These are phyloP conservation scores for Marsdenia floribunda DNA, from an alignment of 257 asterid genomes.

Conservation along the genomic window DNA sequence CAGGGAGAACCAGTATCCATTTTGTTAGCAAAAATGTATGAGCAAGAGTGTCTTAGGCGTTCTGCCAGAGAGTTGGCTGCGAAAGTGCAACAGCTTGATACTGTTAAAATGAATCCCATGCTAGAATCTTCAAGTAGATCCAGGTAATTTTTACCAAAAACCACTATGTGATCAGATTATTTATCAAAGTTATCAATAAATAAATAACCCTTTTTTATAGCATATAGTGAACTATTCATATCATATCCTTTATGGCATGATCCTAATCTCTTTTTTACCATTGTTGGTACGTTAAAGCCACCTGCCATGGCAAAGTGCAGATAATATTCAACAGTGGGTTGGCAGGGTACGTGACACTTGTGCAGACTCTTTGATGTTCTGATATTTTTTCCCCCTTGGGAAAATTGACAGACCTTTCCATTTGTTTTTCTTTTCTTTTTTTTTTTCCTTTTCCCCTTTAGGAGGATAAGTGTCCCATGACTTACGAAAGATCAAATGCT, in stretches of 20 bases:
- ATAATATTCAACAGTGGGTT: slow-evolving; percentile 3
- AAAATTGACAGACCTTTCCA: too few relatives aligned
- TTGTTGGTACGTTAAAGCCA: background rate
- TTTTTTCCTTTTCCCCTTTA: background rate
- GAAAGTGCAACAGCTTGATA: slow-evolving; percentile 7
- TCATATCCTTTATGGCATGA: background rate
- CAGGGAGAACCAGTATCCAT: background rate
- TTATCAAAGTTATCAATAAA: background rate
- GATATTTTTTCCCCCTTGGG: background rate
- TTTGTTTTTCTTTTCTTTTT: too few relatives aligned
- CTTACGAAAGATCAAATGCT: background rate
- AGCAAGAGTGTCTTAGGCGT: slow-evolving; percentile 3
- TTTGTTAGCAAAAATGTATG: background rate
- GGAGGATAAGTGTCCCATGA: slow-evolving; percentile 1
- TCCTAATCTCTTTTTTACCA: background rate
- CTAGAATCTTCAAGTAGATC: slow-evolving; percentile 4
- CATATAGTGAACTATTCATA: too few relatives aligned
- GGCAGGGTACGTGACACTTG: background rate
- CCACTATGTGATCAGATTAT: background rate
- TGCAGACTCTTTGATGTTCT: background rate
- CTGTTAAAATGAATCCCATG: background rate
- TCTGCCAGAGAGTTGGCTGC: background rate
- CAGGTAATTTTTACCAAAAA: background rate
- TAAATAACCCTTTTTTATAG: too few relatives aligned
- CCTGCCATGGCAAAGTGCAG: background rate